phyloP scores from a whole-genome alignment of 495 filamentous ascomycete species.

The Aspergillus saccharolyticus region DNA sequence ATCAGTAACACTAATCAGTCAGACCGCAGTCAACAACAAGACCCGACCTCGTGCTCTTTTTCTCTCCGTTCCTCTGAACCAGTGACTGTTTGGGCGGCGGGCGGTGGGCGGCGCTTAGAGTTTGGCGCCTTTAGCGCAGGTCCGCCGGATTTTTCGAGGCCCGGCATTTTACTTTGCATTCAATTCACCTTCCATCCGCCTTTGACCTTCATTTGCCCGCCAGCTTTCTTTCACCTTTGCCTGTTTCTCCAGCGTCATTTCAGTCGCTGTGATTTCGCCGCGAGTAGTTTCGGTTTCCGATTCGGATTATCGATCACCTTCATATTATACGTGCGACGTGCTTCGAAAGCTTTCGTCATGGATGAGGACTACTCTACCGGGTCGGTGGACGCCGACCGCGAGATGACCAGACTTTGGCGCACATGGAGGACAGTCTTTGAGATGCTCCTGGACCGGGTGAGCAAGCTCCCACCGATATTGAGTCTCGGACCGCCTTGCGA shows the following conservation, averaged over 20 bases:
- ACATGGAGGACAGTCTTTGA: constrained; percentile 83
- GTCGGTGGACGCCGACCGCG: constrained; percentile 57
- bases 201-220: constrained; percentile 2
- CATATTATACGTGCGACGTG: constrained; percentile 10
- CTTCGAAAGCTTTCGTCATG: constrained; percentile 32
- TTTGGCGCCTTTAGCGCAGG: constrained; percentile 27
- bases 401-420: constrained; percentile 74
- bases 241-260: constrained; percentile 5
- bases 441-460: constrained; percentile 78
- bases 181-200: background rate
- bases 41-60: constrained; percentile 6
- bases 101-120: constrained; percentile 21
- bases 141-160: constrained; percentile 28
- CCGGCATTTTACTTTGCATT: constrained; percentile 4
- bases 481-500: background rate
- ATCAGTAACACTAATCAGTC: constrained; percentile 6
- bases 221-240: constrained; percentile 5
- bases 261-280: background rate
- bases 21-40: background rate
- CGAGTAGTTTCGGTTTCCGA: too few relatives aligned
- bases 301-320: background rate
- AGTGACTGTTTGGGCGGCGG: constrained; percentile 8
- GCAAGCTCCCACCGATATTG: constrained; percentile 23
- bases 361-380: constrained; percentile 47
- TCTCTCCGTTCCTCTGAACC: constrained; percentile 17